phyloP scores from a whole-genome alignment of 225 moss, liverwort and hornwort genomes.

The Takakia lepidozioides region DNA sequence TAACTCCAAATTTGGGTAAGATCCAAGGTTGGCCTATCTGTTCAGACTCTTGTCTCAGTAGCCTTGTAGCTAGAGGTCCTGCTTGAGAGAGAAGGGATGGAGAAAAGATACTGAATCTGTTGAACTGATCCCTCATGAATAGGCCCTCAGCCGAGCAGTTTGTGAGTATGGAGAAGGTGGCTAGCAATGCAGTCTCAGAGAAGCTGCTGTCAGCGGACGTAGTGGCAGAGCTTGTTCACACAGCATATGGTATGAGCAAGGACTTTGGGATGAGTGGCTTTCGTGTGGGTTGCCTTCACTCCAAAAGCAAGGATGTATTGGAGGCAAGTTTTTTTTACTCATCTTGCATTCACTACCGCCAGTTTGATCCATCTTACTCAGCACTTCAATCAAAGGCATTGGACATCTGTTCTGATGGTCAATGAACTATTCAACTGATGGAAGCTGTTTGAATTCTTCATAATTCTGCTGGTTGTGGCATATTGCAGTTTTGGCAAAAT shows the following conservation, averaged over 20 bases:
- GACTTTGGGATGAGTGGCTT: slow-evolving; percentile 99
- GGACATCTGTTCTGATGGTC: too few species aligned
- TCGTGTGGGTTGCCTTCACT: slow-evolving; percentile 97
- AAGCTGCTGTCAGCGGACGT: slow-evolving; percentile 53
- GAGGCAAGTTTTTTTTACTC: slow-evolving; percentile 48
- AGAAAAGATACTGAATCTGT: too few species aligned
- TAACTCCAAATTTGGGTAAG: slow-evolving; percentile 95
- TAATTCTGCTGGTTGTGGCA: too few species aligned
- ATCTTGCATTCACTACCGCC: too few species aligned
- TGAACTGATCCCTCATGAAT: too few species aligned
- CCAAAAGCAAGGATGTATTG: slow-evolving; percentile 72
- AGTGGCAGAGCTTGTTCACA: slow-evolving; percentile 75
- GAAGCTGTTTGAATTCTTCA: too few species aligned
- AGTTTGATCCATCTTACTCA: too few species aligned
- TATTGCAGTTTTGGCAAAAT: slow-evolving; percentile 85
- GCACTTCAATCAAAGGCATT: too few species aligned
- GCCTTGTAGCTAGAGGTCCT: too few species aligned
- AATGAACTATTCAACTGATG: too few species aligned
- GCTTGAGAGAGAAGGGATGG: too few species aligned
- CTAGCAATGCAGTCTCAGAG: slow-evolving; percentile 72
- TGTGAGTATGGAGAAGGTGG: slow-evolving; percentile 94
- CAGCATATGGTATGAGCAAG: slow-evolving; percentile 99
- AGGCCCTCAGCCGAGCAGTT: slow-evolving; percentile 77
- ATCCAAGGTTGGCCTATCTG: slow-evolving; percentile 1
- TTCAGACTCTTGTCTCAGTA: slow-evolving; percentile 1